These are phyloP conservation scores for Eruca vesicaria DNA, from an alignment of 441 rosid genomes.

Conservation along the genomic window DNA sequence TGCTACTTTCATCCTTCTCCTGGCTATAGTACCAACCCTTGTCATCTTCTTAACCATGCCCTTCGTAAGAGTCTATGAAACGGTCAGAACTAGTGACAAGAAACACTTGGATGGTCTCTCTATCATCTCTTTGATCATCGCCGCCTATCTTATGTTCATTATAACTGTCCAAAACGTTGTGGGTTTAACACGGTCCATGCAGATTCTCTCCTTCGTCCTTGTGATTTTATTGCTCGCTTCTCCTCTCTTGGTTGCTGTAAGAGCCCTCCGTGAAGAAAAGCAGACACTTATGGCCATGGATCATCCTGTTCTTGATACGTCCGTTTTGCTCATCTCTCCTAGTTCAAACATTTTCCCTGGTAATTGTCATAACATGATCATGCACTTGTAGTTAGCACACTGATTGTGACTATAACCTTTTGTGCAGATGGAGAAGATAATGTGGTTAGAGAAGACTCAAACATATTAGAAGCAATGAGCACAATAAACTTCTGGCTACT, in stretches of 20 bases:
- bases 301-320: constrained; percentile 16
- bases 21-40: constrained; percentile 53
- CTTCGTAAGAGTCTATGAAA: constrained; percentile 52
- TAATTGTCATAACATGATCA: neutral
- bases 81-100: constrained; percentile 41
- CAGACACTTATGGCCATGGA: constrained; percentile 25
- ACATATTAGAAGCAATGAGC: constrained; percentile 52
- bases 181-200: constrained; percentile 33
- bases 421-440: constrained; percentile 31
- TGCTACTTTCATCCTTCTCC: constrained; percentile 48
- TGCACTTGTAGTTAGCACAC: neutral
- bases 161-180: constrained; percentile 49
- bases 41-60: constrained; percentile 53
- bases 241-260: constrained; percentile 47
- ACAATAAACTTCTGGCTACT: constrained; percentile 75
- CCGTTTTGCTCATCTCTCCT: constrained; percentile 22
- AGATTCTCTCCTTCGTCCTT: constrained; percentile 36
- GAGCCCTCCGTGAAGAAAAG: constrained; percentile 36
- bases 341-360: constrained; percentile 16
- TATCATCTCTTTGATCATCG: constrained; percentile 47
- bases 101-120: constrained; percentile 61
- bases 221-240: constrained; percentile 53
- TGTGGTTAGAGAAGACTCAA: constrained; percentile 35
- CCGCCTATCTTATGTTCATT: constrained; percentile 56
- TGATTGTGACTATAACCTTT: neutral